A percentile compares a stretch with the other conserved stretches of the same genome.
These are phyloP conservation scores for Daldinia decipiens DNA, from an alignment of 495 filamentous ascomycete genomes.

Conservation along the genomic window DNA sequence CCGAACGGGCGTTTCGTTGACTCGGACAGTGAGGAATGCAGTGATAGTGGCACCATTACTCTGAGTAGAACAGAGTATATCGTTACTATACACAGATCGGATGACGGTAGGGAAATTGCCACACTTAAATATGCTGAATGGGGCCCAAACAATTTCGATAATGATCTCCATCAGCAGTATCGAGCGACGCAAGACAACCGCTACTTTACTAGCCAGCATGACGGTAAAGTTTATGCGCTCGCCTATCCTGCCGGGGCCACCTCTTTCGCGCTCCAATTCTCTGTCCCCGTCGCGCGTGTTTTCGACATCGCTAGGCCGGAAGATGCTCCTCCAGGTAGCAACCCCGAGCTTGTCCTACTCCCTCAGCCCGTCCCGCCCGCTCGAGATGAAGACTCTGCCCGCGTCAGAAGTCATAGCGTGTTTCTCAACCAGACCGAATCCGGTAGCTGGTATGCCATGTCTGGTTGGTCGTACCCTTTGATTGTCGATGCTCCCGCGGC, in stretches of 20 bases:
- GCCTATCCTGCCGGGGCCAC: conserved; percentile 36
- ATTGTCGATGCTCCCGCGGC: conserved; percentile 78
- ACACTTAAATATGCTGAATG: conserved; percentile 95
- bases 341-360: conserved; percentile 76
- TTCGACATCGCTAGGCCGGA: conserved; percentile 87
- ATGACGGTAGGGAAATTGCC: conserved; percentile 80
- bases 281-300: conserved; percentile 86
- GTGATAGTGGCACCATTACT: conserved; percentile 74
- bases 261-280: conserved; percentile 70
- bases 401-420: conserved; percentile 71
- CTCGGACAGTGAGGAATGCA: conserved; percentile 74
- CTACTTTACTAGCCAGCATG: conserved; percentile 87
- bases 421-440: conserved; percentile 87
- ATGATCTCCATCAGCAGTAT: conserved; percentile 87
- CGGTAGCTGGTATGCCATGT: conserved; percentile 94
- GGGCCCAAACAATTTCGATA: conserved; percentile 91
- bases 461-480: conserved; percentile 85
- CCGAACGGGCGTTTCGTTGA: conserved; percentile 67
- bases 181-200: conserved; percentile 80
- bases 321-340: conserved; percentile 64
- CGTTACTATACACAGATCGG: conserved; percentile 80
- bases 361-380: conserved; percentile 83
- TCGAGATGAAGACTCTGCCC: conserved; percentile 62
- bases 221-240: conserved; percentile 82
- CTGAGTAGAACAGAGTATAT: conserved; percentile 89